Percentiles rank a stretch among this genome's conserved stretches.
These are phyloP conservation scores for Mucor indicus DNA, from an alignment of 371 early-diverging fungal species.

Conservation along the genomic window DNA sequence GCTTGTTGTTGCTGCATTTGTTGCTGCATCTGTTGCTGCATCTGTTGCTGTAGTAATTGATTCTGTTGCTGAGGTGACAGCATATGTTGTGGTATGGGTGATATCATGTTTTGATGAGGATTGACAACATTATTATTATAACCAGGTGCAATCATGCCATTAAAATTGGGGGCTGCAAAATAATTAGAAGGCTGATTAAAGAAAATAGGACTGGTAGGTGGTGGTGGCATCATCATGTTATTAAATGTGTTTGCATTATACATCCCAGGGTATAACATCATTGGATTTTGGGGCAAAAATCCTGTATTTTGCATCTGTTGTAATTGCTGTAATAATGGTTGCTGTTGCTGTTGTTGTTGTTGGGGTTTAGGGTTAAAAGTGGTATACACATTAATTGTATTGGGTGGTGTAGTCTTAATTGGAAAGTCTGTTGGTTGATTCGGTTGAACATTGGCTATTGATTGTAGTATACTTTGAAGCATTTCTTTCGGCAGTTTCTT, in stretches of 20 bases:
- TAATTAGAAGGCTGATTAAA: no score
- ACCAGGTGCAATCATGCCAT: no score
- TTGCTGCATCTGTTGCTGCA: not conserved
- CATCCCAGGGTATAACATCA: no score
- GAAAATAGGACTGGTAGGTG: no score
- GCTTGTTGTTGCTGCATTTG: not conserved
- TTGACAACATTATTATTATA: no score
- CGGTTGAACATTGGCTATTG: slow-evolving; percentile 1
- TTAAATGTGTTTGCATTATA: no score
- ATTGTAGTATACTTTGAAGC: slow-evolving; percentile 10
- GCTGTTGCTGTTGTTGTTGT: not conserved
- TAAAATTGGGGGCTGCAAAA: no score
- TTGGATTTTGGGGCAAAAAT: no score
- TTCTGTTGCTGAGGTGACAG: not conserved
- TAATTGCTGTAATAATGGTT: no score
- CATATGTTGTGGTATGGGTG: slow-evolving; percentile 1
- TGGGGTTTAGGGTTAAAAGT: not conserved
- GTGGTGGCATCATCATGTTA: no score
- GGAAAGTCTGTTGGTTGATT: slow-evolving; percentile 9
- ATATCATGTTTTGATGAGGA: no score
- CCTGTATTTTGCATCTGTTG: no score
- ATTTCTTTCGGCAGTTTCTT: slow-evolving; percentile 17
- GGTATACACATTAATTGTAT: slow-evolving; percentile 12
- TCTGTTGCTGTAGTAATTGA: not conserved
- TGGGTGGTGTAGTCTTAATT: slow-evolving; percentile 1